A percentile compares a stretch with the other conserved stretches of the same genome.
phyloP scores from a whole-genome alignment of 305 asterid genomes.

The Solanum hybrid region DNA sequence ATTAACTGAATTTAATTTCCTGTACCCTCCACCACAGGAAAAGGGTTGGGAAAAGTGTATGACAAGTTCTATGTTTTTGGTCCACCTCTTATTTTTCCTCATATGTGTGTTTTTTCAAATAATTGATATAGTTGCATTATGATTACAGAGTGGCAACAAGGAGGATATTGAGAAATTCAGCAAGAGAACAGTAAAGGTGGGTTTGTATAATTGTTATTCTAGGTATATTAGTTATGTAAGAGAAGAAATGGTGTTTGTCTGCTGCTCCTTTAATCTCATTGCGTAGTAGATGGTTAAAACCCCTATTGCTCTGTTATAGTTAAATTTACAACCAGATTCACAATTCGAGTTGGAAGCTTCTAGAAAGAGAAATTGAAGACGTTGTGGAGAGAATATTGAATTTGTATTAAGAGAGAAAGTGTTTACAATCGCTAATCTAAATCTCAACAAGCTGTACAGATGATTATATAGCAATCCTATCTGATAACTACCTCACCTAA shows the following conservation, averaged over 20 bases:
- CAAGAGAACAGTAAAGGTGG: constrained; percentile 89
- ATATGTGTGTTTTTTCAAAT: neutral
- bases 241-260: neutral
- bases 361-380: neutral
- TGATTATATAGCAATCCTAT: neutral
- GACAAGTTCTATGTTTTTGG: neutral
- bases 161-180: constrained; percentile 95
- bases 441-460: neutral
- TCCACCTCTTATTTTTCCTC: neutral
- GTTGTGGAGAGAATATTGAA: neutral
- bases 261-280: neutral
- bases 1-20: neutral
- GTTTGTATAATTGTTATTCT: constrained; percentile 8
- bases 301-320: neutral
- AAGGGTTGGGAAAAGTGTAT: neutral
- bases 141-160: constrained; percentile 56
- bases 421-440: neutral
- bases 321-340: neutral
- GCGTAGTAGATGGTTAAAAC: neutral
- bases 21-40: neutral
- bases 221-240: neutral
- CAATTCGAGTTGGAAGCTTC: neutral
- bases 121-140: constrained; percentile 10
- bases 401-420: neutral
- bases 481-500: neutral